Base-by-base conservation (phyloP, 768 basidiomycete species). In the Leucocoprinus birnbaumii region DNA sequence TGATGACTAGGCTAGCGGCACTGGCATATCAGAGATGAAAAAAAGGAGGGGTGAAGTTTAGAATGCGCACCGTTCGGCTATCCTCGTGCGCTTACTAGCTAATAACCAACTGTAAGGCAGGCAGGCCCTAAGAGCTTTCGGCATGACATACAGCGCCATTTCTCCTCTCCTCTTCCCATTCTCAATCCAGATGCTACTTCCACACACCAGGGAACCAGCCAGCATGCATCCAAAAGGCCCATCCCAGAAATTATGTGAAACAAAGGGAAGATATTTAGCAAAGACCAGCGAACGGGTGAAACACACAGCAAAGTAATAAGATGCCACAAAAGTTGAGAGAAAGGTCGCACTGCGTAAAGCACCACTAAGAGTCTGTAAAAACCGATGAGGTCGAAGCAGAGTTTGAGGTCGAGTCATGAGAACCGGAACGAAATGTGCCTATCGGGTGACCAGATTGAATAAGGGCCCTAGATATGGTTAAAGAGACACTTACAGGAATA, bases 211-310 rank as follows among this genome's bases (percentile, higher is more conserved):
- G 57, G 85, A 87, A 19, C 86, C 89, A 3, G 73, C 78, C 56
- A 91, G 68, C 26, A 86, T 69, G 57, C 85, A 80, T 0, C 90
- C 90, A 54, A 75, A 78, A 1, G 90, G 86, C 0, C 90, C 87
- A 62, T 92, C 90, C 82, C 87, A 89, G 56, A 87, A 80, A 55
- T 92, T 80, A 59, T 92, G 87, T 14, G 89, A 86, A 46, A 92
- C 73, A 35, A 65, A 71, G 0, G 87, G 87, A 37, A 91, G 75
- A 7, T 84, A 62, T 22, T 80, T 81, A 1, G 89, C 87, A 13
- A 87, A 65, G 4, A 82, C 71, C 4, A 87, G 71, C 2, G 89
- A 84, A 45, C 90, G 82, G 9, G 84, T 82, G 31, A 84, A 65
- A 66, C 90, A 92, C 13, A 91, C 83, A 4, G 80, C 63, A 49